Conservation (phyloP, 768 basidiomycete genomes). For the Boletus pseudo-olivaceus region DNA sequence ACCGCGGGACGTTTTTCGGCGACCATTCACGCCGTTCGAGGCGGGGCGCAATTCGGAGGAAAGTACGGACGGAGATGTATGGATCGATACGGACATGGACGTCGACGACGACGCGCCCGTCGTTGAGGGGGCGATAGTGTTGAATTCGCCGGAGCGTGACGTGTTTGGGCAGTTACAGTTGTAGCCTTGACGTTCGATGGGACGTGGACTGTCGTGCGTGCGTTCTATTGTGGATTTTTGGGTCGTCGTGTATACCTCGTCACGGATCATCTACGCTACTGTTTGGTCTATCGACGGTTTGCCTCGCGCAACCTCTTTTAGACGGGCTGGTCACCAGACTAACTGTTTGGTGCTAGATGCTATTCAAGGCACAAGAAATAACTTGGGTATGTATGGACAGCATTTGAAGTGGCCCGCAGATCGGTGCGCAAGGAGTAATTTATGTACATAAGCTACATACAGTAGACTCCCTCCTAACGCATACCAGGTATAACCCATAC, state of each 20-base stretch:
- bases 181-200: neutral
- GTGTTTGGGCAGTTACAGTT: slow-evolving; percentile 9
- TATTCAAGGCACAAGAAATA: too few relatives aligned
- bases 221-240: neutral
- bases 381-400: neutral
- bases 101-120: slow-evolving; percentile 25
- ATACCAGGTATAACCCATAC: too few relatives aligned
- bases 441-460: too few relatives aligned
- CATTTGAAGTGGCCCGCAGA: too few relatives aligned
- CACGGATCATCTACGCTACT: neutral
- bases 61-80: slow-evolving; percentile 26
- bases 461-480: too few relatives aligned
- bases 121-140: slow-evolving; percentile 11
- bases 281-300: too few relatives aligned
- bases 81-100: slow-evolving; percentile 42
- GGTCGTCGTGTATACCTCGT: neutral
- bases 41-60: slow-evolving; percentile 8
- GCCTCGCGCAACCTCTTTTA: too few relatives aligned
- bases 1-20: neutral
- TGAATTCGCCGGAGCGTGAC: slow-evolving; percentile 5
- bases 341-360: neutral
- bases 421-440: too few relatives aligned
- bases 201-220: neutral
- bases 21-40: slow-evolving; percentile 11
- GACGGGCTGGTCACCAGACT: too few relatives aligned